Base-by-base conservation (phyloP, 805 yeast species). In the Metschnikowia anglica region DNA sequence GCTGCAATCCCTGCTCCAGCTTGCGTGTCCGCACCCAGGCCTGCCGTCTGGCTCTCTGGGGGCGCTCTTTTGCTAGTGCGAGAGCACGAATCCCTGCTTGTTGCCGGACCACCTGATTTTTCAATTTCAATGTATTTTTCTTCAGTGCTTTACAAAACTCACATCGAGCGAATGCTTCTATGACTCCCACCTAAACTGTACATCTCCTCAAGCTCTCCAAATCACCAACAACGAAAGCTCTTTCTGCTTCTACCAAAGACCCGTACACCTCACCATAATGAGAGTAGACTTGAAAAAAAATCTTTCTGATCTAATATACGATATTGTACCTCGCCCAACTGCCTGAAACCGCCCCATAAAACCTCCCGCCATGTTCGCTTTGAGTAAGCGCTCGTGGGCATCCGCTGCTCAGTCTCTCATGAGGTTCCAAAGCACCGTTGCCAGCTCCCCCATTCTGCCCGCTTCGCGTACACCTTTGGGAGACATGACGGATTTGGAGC, bases 401-500 rank as follows among this genome's bases (percentile, higher is more conserved):
- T 39, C 46, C 26, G 42, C 43, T 15, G 40, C 48, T 16, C 43
- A 35, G 41, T 31, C 41, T 24, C 36, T 43, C 17, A 34, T 46
- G 44, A 46, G 55, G 32, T 41, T 49, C 41, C 54, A 52, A 37
- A 47, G 51, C 35, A 40, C 53, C 12, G 47, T 34, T 16, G 48
- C 47, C 8, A 31, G 34, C 28, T 27, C 38, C 24, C 37, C 34
- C 4, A 10, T 28, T 28, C 37, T 24, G 44, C 39, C 39, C n/a
- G 29, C 39, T 7, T 13, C 37, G 8, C 20, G 34, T n/a, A 16
- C 40, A 11, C 13, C 17, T 21, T 23, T 23, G 18, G 18, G 70
- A 5, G 80, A 76, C 51, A 59, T 80, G 46, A 86, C 91, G 7
- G 88, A 80, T 23, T 72, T 89, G 62, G 97, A 89, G 65, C 72